phyloP scores from a whole-genome alignment of 2,329 filamentous ascomycete genomes.

The Phaeoacremonium minimum region DNA sequence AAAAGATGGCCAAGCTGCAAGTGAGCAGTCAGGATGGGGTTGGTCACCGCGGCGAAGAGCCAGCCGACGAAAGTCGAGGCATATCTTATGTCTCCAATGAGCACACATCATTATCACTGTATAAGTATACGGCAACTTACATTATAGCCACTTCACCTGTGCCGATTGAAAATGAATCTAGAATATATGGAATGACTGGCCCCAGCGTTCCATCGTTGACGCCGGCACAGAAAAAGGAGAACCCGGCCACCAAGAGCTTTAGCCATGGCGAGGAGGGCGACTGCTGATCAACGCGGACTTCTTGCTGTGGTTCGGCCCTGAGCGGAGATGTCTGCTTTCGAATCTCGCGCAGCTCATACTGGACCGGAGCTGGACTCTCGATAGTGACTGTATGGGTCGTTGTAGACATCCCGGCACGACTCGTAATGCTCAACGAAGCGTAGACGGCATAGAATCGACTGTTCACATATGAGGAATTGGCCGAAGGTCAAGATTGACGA shows the following conservation, averaged over 20 bases:
- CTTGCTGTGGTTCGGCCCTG: not conserved
- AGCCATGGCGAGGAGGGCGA: not conserved
- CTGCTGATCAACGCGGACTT: not conserved
- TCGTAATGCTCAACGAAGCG: no score
- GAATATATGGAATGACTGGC: conserved; percentile 58
- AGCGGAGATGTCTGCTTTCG: not conserved
- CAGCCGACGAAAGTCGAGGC: conserved; percentile 56
- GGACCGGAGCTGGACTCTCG: no score
- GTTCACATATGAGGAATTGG: no score
- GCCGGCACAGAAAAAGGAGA: conserved; percentile 63
- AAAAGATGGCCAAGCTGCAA: conserved; percentile 55
- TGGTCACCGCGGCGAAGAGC: conserved; percentile 53
- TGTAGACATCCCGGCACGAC: no score
- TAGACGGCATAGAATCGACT: no score
- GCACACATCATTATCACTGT: no score
- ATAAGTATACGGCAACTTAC: no score
- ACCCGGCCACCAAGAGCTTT: conserved; percentile 43
- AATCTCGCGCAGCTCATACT: not conserved
- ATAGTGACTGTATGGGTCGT: no score
- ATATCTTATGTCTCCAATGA: conserved; percentile 43
- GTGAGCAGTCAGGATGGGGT: conserved; percentile 46
- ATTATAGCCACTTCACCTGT: conserved; percentile 23
- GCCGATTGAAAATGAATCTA: conserved; percentile 22
- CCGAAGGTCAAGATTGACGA: no score
- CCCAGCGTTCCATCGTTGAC: conserved; percentile 63